A percentile compares a stretch with the other conserved stretches of the same genome.
Conservation (phyloP, 331 rosid species). For the Erythrophleum ivorense region DNA sequence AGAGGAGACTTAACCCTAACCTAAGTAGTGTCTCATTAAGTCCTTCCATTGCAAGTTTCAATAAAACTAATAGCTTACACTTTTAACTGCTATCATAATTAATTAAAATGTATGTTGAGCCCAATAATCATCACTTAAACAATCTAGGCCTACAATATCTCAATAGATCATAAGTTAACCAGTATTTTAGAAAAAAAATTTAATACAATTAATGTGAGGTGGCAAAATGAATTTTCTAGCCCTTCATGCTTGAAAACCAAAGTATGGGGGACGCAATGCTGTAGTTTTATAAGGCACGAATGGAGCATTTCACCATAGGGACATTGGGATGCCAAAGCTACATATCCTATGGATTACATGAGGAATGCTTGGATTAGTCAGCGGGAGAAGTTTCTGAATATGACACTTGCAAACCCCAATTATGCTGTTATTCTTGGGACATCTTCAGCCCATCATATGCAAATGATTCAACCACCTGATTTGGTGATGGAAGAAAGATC, state of each 20-base stretch:
- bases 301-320: slow-evolving; percentile 53
- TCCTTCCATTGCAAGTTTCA: too few species aligned
- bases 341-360: slow-evolving; percentile 58
- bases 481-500: slow-evolving; percentile 47
- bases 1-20: too few species aligned
- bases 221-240: too few species aligned
- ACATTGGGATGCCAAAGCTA: slow-evolving; percentile 47
- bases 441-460: slow-evolving; percentile 54
- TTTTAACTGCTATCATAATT: too few species aligned
- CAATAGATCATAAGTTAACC: too few species aligned
- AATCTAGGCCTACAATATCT: too few species aligned
- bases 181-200: too few species aligned
- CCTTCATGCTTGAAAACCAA: slow-evolving; percentile 46
- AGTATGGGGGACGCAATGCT: slow-evolving; percentile 52
- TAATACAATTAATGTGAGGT: too few species aligned
- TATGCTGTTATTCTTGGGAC: slow-evolving; percentile 47
- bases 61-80: too few species aligned
- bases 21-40: too few species aligned
- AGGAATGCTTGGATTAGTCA: slow-evolving; percentile 62
- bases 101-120: too few species aligned
- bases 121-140: too few species aligned
- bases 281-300: slow-evolving; percentile 39
- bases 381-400: slow-evolving; percentile 56
- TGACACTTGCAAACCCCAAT: slow-evolving; percentile 47
- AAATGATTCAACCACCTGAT: slow-evolving; percentile 54